phyloP scores from a whole-genome alignment of 1,284 basidiomycete genomes.

The Ceratobasidium sp. region DNA sequence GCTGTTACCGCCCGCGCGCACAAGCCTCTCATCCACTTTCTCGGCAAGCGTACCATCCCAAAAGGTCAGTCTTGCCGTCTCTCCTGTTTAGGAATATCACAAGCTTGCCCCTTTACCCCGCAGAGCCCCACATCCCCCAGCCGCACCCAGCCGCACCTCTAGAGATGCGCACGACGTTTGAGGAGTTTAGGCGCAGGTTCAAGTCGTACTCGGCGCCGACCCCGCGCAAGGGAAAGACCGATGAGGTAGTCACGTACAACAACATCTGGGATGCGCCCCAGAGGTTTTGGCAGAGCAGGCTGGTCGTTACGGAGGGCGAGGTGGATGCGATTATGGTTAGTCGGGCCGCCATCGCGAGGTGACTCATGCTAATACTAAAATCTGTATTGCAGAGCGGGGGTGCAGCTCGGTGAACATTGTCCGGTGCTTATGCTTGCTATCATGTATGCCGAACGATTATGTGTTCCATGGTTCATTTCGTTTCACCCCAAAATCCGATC shows the following conservation, averaged over 20 bases:
- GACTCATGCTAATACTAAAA: background rate
- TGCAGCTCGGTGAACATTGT: constrained; percentile 56
- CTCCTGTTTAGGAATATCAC: background rate
- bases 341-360: constrained; percentile 47
- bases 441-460: constrained; percentile 5
- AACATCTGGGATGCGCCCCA: constrained; percentile 85
- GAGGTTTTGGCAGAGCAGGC: constrained; percentile 70
- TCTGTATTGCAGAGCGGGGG: constrained; percentile 70
- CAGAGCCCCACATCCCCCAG: constrained; percentile 70
- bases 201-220: constrained; percentile 57
- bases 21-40: constrained; percentile 80
- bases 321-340: constrained; percentile 83
- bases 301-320: constrained; percentile 71
- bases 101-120: constrained; percentile 32
- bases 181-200: constrained; percentile 67
- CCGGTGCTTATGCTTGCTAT: background rate
- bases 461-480: background rate
- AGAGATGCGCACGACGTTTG: constrained; percentile 72
- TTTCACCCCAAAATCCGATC: constrained; percentile 26
- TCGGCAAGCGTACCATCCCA: constrained; percentile 75
- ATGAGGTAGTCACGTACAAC: constrained; percentile 60
- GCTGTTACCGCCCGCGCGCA: constrained; percentile 55
- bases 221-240: constrained; percentile 50
- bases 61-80: constrained; percentile 59
- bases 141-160: constrained; percentile 81